These are phyloP conservation scores for Oryza glaberrima DNA, from an alignment of 176 grass and related monocot species.

Conservation along the genomic window DNA sequence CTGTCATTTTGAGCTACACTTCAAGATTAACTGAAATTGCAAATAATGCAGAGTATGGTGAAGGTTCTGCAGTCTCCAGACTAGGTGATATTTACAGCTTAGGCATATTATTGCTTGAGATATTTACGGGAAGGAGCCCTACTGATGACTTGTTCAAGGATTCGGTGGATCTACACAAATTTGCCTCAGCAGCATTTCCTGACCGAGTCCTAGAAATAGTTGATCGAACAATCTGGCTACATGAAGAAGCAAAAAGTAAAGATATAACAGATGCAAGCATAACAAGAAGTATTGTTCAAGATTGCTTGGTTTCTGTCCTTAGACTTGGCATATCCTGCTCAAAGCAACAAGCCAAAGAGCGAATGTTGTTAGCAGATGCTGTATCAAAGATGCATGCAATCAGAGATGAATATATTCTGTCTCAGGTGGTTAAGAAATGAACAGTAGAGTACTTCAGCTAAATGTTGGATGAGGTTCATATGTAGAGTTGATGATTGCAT, in stretches of 20 bases:
- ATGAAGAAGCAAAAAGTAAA: not conserved
- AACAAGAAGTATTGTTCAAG: not conserved
- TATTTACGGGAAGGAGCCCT: slow-evolving; percentile 20
- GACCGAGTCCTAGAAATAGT: not conserved
- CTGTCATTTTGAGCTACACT: not conserved
- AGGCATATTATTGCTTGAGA: slow-evolving; percentile 15
- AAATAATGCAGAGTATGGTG: slow-evolving; percentile 8
- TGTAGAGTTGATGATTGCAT: not conserved
- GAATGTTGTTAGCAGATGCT: not conserved
- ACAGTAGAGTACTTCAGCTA: not conserved
- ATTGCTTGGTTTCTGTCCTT: not conserved
- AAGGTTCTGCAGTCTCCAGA: slow-evolving; percentile 8
- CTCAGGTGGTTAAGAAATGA: not conserved
- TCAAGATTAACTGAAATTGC: not conserved
- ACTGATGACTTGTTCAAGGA: slow-evolving; percentile 22
- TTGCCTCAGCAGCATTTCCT: not conserved
- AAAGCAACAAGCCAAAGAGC: not conserved
- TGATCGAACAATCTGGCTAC: slow-evolving; percentile 21
- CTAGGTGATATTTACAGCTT: slow-evolving; percentile 24
- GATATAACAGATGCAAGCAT: not conserved
- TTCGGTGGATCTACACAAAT: slow-evolving; percentile 1
- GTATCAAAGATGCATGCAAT: slow-evolving; percentile 16
- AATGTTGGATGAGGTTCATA: not conserved
- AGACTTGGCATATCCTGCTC: slow-evolving; percentile 23
- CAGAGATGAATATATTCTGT: not conserved